phyloP scores from a whole-genome alignment of 1,139 yeast genomes.

The Zygosaccharomyces sapae region DNA sequence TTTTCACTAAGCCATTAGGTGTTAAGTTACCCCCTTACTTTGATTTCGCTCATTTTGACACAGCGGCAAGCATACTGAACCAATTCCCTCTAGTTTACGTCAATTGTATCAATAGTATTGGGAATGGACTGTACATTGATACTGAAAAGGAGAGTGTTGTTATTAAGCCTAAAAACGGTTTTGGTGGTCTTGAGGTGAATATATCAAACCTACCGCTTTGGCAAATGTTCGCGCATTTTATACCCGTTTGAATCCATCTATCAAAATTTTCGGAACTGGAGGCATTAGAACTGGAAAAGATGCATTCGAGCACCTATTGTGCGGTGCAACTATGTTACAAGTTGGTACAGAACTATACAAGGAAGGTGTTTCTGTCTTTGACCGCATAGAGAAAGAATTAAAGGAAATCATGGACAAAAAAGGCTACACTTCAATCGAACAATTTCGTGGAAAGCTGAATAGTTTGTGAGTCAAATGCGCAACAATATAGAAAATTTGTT shows the following conservation, averaged over 20 bases:
- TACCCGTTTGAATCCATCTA: slow-evolving; percentile 28
- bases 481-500: too few species aligned
- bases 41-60: slow-evolving; percentile 33
- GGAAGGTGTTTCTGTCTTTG: slow-evolving; percentile 31
- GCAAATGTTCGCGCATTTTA: slow-evolving; percentile 34
- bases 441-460: slow-evolving; percentile 30
- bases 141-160: slow-evolving; percentile 29
- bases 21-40: slow-evolving; percentile 33
- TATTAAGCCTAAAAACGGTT: slow-evolving; percentile 32
- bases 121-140: slow-evolving; percentile 32
- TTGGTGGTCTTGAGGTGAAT: slow-evolving; percentile 34
- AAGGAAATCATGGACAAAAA: slow-evolving; percentile 27
- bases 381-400: slow-evolving; percentile 24
- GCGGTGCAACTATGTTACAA: slow-evolving; percentile 34
- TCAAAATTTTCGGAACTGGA: slow-evolving; percentile 32
- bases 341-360: slow-evolving; percentile 30
- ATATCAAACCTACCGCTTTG: slow-evolving; percentile 33
- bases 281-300: slow-evolving; percentile 32
- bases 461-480: slow-evolving; percentile 14
- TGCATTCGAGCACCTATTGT: slow-evolving; percentile 31
- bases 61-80: slow-evolving; percentile 28
- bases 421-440: slow-evolving; percentile 30
- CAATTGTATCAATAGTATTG: slow-evolving; percentile 31
- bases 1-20: slow-evolving; percentile 32
- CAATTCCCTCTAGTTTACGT: slow-evolving; percentile 30